Conservation (phyloP, 2,329 filamentous ascomycete genomes). For the Neofusicoccum laricinum region DNA sequence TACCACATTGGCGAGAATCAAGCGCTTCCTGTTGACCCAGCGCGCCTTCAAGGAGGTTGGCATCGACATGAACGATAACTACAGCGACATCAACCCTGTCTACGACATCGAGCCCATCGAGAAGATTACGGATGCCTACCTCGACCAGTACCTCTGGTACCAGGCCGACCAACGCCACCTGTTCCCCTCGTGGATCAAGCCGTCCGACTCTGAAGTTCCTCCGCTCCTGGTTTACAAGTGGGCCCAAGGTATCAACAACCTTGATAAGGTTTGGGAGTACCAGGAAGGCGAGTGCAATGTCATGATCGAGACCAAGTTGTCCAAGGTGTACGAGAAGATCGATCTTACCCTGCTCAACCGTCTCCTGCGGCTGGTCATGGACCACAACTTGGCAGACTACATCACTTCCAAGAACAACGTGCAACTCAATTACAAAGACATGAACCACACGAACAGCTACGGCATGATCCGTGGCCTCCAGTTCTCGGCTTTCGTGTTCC, state of each 20-base stretch:
- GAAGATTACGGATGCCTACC: constrained; percentile 98
- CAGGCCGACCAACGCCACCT: constrained; percentile 96
- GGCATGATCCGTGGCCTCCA: constrained; percentile 97
- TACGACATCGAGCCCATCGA: constrained; percentile 99
- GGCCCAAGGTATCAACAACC: constrained; percentile 98
- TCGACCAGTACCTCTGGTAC: constrained; percentile 99
- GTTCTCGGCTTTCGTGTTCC: constrained; percentile 98
- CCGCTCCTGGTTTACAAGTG: constrained; percentile 95
- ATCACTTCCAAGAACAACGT: constrained; percentile 99
- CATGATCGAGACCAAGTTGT: constrained; percentile 95
- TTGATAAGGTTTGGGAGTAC: constrained; percentile 92
- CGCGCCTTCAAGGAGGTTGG: constrained; percentile 98
- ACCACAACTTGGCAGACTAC: constrained; percentile 98
- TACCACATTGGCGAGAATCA: constrained; percentile 92
- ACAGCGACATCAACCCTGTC: constrained; percentile 97
- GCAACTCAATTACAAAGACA: constrained; percentile 98
- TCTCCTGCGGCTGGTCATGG: constrained; percentile 92
- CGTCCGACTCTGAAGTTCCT: constrained; percentile 95
- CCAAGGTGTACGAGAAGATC: constrained; percentile 99
- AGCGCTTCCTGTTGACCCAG: constrained; percentile 94
- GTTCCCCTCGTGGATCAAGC: constrained; percentile 99
- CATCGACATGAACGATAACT: constrained; percentile 99
- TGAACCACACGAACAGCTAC: constrained; percentile 99
- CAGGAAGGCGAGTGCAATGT: constrained; percentile 96
- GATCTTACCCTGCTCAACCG: constrained; percentile 94